Evolutionary conservation across 1,139 yeast species (phyloP).

Genomic region (Lodderomyces orthopsilosis): DNA sequence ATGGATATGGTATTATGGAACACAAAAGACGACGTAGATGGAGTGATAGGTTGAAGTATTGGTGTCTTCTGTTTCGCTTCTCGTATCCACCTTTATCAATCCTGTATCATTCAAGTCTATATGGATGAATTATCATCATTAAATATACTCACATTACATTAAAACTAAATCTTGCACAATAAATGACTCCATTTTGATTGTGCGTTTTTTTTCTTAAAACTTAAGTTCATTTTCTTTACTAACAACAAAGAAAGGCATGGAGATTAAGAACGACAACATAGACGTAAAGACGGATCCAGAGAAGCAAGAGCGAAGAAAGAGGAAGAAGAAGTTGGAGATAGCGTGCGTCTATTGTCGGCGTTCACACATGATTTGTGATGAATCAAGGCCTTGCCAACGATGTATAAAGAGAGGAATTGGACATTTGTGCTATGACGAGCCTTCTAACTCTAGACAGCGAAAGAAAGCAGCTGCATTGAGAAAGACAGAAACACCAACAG

Average conservation of each 20-base stretch:
- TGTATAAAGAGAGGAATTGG: slow-evolving; percentile 88
- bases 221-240: neutral
- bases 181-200: neutral
- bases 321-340: slow-evolving; percentile 54
- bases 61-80: too few species aligned
- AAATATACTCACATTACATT: too few species aligned
- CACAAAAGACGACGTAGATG: neutral
- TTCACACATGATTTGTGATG: slow-evolving; percentile 94
- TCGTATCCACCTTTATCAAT: too few species aligned
- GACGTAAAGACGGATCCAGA: slow-evolving; percentile 4
- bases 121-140: too few species aligned
- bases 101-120: too few species aligned
- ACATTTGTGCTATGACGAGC: slow-evolving; percentile 84
- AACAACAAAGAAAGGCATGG: neutral
- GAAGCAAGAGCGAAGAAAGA: slow-evolving; percentile 6
- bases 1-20: neutral
- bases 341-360: slow-evolving; percentile 94
- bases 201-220: neutral
- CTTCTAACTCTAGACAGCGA: slow-evolving; percentile 43
- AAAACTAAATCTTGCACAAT: too few species aligned
- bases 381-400: slow-evolving; percentile 78
- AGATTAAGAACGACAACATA: neutral
- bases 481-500: slow-evolving; percentile 10
- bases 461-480: slow-evolving; percentile 37
- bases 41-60: too few species aligned